phyloP scores from a whole-genome alignment of 495 filamentous ascomycete species.

The Saxophila tyrrhenica region DNA sequence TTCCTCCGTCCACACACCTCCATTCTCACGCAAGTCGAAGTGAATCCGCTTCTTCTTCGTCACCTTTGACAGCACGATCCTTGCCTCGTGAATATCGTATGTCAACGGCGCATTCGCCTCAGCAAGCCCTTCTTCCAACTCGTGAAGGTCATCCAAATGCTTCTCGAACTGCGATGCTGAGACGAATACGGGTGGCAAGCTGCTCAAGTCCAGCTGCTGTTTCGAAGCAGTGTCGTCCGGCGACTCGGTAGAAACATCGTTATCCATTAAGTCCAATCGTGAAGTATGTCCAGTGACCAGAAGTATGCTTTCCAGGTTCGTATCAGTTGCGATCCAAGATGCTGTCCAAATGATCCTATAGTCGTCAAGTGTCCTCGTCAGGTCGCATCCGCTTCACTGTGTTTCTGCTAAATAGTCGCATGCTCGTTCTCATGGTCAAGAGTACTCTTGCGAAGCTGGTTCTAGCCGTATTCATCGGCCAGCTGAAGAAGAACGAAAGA shows the following conservation, averaged over 20 bases:
- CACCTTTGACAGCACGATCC: constrained; percentile 61
- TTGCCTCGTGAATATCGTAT: constrained; percentile 60
- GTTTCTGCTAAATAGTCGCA: background rate
- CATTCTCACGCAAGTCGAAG: constrained; percentile 63
- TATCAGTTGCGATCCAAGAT: background rate
- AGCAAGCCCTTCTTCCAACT: constrained; percentile 51
- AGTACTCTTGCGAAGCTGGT: background rate
- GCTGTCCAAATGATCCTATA: background rate
- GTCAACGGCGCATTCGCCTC: constrained; percentile 48
- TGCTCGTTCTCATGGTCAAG: background rate
- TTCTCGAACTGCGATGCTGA: constrained; percentile 56
- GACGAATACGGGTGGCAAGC: constrained; percentile 61
- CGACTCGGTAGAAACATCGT: background rate
- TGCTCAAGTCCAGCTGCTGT: constrained; percentile 23
- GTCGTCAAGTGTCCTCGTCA: background rate
- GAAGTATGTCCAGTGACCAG: background rate
- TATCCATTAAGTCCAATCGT: background rate
- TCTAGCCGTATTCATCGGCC: too few relatives aligned
- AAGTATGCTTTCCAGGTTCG: background rate
- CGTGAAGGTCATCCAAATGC: constrained; percentile 41
- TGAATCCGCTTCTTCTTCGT: constrained; percentile 55
- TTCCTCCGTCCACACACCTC: constrained; percentile 51
- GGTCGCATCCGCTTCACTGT: background rate
- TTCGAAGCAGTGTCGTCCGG: background rate
- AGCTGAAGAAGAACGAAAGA: background rate